phyloP scores from a whole-genome alignment of 179 eudicot species.

The Vitellaria paradoxa region DNA sequence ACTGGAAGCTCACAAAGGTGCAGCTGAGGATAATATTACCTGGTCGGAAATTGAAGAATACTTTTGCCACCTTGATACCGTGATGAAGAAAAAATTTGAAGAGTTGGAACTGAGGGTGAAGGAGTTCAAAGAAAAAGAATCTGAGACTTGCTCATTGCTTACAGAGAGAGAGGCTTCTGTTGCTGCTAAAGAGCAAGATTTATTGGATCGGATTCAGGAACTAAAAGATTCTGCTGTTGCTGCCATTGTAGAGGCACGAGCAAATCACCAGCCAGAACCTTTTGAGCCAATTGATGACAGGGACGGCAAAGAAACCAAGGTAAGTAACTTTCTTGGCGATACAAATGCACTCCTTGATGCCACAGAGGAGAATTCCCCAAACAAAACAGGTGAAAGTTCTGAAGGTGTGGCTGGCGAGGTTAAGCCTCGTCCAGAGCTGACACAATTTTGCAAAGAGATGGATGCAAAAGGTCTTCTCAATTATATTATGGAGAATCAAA shows the following conservation, averaged over 20 bases:
- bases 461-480: conserved; percentile 63
- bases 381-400: conserved; percentile 34
- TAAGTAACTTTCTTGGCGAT: conserved; percentile 45
- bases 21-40: conserved; percentile 21
- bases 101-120: conserved; percentile 54
- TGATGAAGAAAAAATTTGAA: conserved; percentile 34
- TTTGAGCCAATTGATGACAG: conserved; percentile 14
- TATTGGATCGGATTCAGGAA: conserved; percentile 57
- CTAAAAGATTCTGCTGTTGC: conserved; percentile 67
- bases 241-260: conserved; percentile 47
- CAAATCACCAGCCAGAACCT: conserved; percentile 25
- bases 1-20: conserved; percentile 42
- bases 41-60: conserved; percentile 51
- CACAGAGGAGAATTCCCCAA: conserved; percentile 38
- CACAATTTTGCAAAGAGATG: conserved; percentile 62
- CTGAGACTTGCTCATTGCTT: conserved; percentile 31
- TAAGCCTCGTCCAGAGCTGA: conserved; percentile 52
- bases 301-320: conserved; percentile 39
- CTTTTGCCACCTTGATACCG: conserved; percentile 39
- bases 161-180: conserved; percentile 49
- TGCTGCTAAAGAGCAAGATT: conserved; percentile 54
- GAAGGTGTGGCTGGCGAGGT: conserved; percentile 43
- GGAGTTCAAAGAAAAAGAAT: conserved; percentile 38
- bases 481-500: conserved; percentile 46
- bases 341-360: conserved; percentile 36